phyloP scores from a whole-genome alignment of 805 yeast species.

The Clavispora fructus region DNA sequence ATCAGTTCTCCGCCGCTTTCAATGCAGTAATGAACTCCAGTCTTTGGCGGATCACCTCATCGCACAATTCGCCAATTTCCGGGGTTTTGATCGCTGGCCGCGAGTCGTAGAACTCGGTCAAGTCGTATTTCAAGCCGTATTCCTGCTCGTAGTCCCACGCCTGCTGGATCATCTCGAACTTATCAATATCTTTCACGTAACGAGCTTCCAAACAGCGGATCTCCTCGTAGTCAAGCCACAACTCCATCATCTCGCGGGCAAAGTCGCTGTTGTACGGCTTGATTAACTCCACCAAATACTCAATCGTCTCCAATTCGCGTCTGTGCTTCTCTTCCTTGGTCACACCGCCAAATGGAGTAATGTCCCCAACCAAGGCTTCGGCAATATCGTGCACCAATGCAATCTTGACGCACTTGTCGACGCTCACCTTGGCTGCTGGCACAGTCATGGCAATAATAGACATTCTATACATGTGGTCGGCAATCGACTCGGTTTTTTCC shows the following conservation, averaged over 20 bases:
- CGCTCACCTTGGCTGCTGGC: slow-evolving; percentile 48
- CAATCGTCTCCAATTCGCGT: slow-evolving; percentile 70
- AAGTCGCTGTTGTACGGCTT: slow-evolving; percentile 59
- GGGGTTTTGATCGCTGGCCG: slow-evolving; percentile 58
- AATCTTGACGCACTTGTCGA: slow-evolving; percentile 71
- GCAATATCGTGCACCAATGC: slow-evolving; percentile 93
- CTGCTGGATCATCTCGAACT: slow-evolving; percentile 79
- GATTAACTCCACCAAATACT: slow-evolving; percentile 57
- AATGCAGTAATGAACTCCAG: slow-evolving; percentile 8
- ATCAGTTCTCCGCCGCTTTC: neutral
- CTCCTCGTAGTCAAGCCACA: slow-evolving; percentile 89
- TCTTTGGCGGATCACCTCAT: slow-evolving; percentile 29
- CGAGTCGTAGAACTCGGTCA: slow-evolving; percentile 67
- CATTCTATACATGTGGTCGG: slow-evolving; percentile 98
- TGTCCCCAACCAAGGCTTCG: slow-evolving; percentile 90
- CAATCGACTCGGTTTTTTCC: slow-evolving; percentile 60
- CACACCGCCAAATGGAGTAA: slow-evolving; percentile 70
- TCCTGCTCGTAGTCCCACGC: slow-evolving; percentile 79
- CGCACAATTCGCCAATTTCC: slow-evolving; percentile 67
- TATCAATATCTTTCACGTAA: slow-evolving; percentile 91
- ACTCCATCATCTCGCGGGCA: slow-evolving; percentile 58
- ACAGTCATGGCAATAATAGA: slow-evolving; percentile 72
- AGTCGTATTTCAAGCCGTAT: slow-evolving; percentile 49
- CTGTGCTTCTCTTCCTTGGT: slow-evolving; percentile 78
- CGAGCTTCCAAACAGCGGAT: slow-evolving; percentile 77